Evolutionary conservation across 306 rosid species (phyloP).

Genomic region (Senna tora): DNA sequence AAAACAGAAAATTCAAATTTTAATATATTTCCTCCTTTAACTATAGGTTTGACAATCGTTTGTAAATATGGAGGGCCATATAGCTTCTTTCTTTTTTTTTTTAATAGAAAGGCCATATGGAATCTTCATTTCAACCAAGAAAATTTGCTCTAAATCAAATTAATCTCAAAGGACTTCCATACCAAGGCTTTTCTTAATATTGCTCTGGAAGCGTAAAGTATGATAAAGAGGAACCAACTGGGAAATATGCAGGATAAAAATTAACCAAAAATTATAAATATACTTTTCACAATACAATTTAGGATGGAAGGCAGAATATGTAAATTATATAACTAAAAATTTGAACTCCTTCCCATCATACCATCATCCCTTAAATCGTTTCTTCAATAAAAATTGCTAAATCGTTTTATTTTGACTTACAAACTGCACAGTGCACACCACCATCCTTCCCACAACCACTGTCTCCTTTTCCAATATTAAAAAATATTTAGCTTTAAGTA

Average conservation of each 20-base stretch:
- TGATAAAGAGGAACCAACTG: neutral
- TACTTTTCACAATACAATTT: neutral
- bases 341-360: neutral
- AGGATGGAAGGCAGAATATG: neutral
- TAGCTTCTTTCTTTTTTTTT: too few species aligned
- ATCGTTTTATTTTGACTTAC: constrained; percentile 11
- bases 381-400: neutral
- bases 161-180: neutral
- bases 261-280: neutral
- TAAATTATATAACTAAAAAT: neutral
- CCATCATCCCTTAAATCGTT: neutral
- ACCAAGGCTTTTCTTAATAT: neutral
- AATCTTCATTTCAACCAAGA: neutral
- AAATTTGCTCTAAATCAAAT: constrained; percentile 1
- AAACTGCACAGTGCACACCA: neutral
- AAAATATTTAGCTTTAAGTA: neutral
- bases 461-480: constrained; percentile 2
- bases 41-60: constrained; percentile 86
- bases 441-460: constrained; percentile 2
- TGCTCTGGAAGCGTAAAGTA: neutral
- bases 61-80: constrained; percentile 94
- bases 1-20: constrained; percentile 19
- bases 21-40: constrained; percentile 23
- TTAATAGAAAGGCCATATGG: too few species aligned
- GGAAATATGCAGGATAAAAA: neutral